Percentiles rank a stretch among this genome's conserved stretches.
Conservation (phyloP, 2,329 filamentous ascomycete species). For the Beauveria sp. region DNA sequence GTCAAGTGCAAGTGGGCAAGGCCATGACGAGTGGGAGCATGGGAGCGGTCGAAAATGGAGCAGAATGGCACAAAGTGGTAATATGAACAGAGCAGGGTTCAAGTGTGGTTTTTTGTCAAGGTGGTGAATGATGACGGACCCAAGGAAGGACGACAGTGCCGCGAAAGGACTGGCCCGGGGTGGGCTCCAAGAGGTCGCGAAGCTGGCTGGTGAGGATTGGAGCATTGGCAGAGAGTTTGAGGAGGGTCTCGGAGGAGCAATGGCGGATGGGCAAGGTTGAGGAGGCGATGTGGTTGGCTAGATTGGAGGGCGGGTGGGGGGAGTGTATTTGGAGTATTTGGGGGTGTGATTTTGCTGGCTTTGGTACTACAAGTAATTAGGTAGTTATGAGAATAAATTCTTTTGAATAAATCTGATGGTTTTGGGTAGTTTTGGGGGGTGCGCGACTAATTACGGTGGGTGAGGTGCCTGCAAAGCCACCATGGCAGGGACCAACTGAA, state of each 20-base stretch:
- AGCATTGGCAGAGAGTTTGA: constrained; percentile 11
- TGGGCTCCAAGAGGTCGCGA: constrained; percentile 7
- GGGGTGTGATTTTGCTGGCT: neutral
- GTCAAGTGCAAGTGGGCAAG: neutral
- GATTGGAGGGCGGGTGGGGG: neutral
- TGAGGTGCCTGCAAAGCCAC: neutral
- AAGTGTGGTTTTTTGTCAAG: neutral
- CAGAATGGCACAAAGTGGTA: neutral
- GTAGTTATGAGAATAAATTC: too few relatives aligned
- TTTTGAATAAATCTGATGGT: too few relatives aligned
- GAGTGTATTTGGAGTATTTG: neutral
- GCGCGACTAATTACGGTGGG: neutral
- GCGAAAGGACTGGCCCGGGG: constrained; percentile 1
- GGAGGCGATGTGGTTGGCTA: constrained; percentile 8
- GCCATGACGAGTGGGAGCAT: neutral
- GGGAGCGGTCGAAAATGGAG: neutral
- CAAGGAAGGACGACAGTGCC: neutral
- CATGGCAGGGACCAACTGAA: too few relatives aligned
- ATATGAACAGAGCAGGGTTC: neutral
- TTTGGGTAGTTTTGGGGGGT: too few relatives aligned
- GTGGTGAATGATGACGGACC: neutral
- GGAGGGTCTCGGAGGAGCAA: constrained; percentile 13
- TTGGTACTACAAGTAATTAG: neutral
- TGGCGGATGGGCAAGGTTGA: constrained; percentile 11
- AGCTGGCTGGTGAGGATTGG: constrained; percentile 3